Evolutionary conservation across 768 basidiomycete species (phyloP), one percentile per base, ranked within the genome.

Genomic region (Lactifluus pinguis): DNA sequence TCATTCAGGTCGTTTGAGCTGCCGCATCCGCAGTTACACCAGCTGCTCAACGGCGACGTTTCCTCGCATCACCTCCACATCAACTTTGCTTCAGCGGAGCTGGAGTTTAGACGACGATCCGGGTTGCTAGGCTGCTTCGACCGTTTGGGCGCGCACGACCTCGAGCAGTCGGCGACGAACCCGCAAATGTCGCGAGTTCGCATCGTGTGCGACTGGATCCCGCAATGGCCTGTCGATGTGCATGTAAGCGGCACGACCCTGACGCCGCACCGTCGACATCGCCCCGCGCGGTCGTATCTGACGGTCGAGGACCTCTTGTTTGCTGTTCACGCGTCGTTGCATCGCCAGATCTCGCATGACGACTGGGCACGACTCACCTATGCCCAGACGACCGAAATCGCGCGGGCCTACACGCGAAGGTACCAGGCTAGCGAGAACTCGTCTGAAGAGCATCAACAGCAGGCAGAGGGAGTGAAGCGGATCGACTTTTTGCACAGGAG

Each of bases 381-480:
- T 13, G 25, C 51, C 44, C 56, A 61, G 45, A 63, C 65, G 65
- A 66, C 60, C 34, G 60, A 66, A 0, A 45, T 66, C 45, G 41
- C 65, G n/a, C 59, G 63, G 13, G 65, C 65, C 39, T 66, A 64
- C 59, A 66, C 65, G 19, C 65, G 63, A 39, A 60, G 65, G 17
- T 64, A 34, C 65, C 61, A 66, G 57, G 57, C 65, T 30, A 53
- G 44, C 17, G 32, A 47, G 25, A 53, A 11, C 34, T 38, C 55
- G 9, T 57, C 50, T 10, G 34, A 34, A 4, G 56, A 61, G 54
- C 52, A 51, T 34, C 48, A 49, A 57, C 63, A 61, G 54, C 55
- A 52, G 53, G 42, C 63, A 14, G 59, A 61, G 34, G 65, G 65
- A 13, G 65, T 66, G 44, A 66, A 66, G 63, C 64, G 57, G 34